Conservation (phyloP, 2,329 filamentous ascomycete genomes). For the Pseudogymnoascus sp. region DNA sequence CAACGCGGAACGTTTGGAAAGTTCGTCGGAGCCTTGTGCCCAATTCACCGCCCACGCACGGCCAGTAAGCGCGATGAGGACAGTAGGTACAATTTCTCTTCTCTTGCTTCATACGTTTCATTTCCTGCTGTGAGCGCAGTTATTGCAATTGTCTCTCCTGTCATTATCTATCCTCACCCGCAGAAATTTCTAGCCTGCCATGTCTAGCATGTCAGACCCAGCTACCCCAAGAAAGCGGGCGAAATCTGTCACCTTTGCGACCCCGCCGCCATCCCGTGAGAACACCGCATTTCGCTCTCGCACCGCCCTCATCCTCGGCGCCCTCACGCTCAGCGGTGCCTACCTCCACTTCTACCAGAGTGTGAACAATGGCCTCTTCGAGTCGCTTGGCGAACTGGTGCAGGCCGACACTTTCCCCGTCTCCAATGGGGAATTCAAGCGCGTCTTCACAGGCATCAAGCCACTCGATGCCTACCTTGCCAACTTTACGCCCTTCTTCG, state of each 20-base stretch:
- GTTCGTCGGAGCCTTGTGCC: background rate
- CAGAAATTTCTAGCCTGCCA: background rate
- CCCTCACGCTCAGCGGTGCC: background rate
- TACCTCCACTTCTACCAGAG: background rate
- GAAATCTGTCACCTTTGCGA: background rate
- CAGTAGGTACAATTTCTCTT: background rate
- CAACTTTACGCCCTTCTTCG: conserved; percentile 5
- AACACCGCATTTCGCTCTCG: background rate
- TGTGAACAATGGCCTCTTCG: background rate
- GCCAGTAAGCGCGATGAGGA: background rate
- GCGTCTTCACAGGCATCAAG: conserved; percentile 10
- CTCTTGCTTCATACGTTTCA: background rate
- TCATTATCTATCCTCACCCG: background rate
- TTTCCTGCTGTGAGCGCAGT: background rate
- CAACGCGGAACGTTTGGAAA: background rate
- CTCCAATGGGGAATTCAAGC: background rate
- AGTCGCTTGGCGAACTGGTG: background rate
- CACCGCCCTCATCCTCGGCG: background rate
- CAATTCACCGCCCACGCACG: background rate
- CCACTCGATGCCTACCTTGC: conserved; percentile 1
- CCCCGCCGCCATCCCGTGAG: background rate
- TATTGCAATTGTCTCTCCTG: background rate
- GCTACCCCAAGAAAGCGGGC: background rate
- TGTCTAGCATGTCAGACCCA: background rate
- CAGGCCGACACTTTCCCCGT: background rate